These are phyloP conservation scores for Corynespora cassiicola DNA, from an alignment of 2,329 filamentous ascomycete genomes.

Conservation along the genomic window DNA sequence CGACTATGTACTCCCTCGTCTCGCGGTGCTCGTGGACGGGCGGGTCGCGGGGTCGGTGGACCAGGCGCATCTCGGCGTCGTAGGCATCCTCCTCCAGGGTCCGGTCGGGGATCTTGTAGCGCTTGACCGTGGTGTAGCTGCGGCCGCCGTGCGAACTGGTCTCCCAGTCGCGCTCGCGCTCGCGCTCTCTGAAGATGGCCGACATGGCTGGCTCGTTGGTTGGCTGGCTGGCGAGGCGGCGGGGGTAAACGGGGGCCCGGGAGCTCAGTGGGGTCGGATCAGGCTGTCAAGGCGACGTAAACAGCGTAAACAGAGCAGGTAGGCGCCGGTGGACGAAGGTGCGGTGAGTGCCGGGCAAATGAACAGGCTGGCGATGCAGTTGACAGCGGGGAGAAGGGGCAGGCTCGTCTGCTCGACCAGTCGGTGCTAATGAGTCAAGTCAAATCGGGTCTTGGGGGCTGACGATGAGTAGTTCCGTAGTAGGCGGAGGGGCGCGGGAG, in stretches of 20 bases:
- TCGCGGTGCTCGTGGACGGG: constrained; percentile 37
- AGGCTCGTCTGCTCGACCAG: constrained; percentile 15
- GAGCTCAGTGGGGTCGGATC: too few relatives aligned
- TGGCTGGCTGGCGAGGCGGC: not conserved
- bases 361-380: constrained; percentile 7
- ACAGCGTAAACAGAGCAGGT: too few relatives aligned
- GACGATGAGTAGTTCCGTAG: constrained; percentile 7
- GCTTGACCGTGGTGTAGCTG: constrained; percentile 63
- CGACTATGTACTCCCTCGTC: constrained; percentile 47
- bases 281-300: too few relatives aligned
- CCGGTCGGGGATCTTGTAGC: constrained; percentile 62
- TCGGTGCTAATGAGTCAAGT: constrained; percentile 11
- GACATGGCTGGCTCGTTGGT: constrained; percentile 45
- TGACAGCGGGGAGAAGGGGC: not conserved
- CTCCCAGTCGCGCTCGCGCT: constrained; percentile 55
- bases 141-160: constrained; percentile 44
- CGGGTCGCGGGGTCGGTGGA: constrained; percentile 47
- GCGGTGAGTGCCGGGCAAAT: not conserved
- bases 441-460: constrained; percentile 2
- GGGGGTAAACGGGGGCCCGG: too few relatives aligned
- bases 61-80: constrained; percentile 58
- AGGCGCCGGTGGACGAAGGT: not conserved
- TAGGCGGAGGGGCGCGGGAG: constrained; percentile 20
- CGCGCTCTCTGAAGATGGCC: constrained; percentile 53
- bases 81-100: constrained; percentile 50